Percentiles rank a stretch among this genome's conserved stretches.
These are phyloP conservation scores for Sporormia fimetaria DNA, from an alignment of 495 filamentous ascomycete species.

Conservation along the genomic window DNA sequence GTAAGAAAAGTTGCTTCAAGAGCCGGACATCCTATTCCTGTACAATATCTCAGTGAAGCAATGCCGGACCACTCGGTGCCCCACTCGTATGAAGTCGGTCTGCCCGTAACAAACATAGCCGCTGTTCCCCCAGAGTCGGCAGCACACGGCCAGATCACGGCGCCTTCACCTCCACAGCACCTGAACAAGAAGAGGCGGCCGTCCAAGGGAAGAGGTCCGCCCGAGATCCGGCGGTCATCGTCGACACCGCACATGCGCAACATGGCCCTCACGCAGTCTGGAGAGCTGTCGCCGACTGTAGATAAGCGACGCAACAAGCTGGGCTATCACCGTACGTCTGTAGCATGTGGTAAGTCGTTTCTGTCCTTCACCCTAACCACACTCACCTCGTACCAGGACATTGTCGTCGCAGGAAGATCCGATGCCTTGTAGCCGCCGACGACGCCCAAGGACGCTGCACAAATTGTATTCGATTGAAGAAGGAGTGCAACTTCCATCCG, in stretches of 20 bases:
- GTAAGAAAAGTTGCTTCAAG: slow-evolving; percentile 19
- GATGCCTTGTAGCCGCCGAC: slow-evolving; percentile 70
- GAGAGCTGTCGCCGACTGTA: slow-evolving; percentile 39
- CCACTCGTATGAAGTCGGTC: slow-evolving; percentile 16
- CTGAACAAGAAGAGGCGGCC: slow-evolving; percentile 16
- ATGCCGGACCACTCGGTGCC: slow-evolving; percentile 18
- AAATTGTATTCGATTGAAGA: slow-evolving; percentile 93
- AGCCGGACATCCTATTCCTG: slow-evolving; percentile 14
- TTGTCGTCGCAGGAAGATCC: slow-evolving; percentile 89
- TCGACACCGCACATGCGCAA: slow-evolving; percentile 58
- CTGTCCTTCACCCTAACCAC: not conserved
- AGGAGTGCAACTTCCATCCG: slow-evolving; percentile 88
- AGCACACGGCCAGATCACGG: slow-evolving; percentile 3
- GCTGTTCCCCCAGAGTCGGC: slow-evolving; percentile 1
- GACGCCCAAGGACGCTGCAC: slow-evolving; percentile 78
- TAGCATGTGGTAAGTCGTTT: slow-evolving; percentile 79
- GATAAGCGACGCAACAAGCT: slow-evolving; percentile 95
- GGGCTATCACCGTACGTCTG: slow-evolving; percentile 92
- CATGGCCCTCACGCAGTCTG: slow-evolving; percentile 34
- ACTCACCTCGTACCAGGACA: slow-evolving; percentile 49
- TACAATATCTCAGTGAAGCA: slow-evolving; percentile 11
- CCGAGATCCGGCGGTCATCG: slow-evolving; percentile 48
- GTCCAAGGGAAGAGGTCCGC: slow-evolving; percentile 26
- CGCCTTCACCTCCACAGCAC: slow-evolving; percentile 5
- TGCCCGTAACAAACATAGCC: slow-evolving; percentile 12